Conservation (phyloP, 768 basidiomycete species). For the Sporobolomyces pararoseus region DNA sequence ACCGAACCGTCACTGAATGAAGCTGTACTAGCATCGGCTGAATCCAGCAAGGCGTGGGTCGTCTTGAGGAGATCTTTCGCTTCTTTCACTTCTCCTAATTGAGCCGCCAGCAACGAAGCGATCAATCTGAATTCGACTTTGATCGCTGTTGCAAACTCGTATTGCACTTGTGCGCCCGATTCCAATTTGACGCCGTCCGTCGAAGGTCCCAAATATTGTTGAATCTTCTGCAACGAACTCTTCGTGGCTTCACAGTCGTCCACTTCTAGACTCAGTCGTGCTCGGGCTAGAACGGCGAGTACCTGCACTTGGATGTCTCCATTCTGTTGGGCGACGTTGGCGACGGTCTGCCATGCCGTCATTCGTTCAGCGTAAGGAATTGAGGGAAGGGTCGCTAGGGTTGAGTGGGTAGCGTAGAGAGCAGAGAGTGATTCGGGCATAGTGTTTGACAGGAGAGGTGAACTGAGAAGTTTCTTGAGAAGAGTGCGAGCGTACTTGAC, state of each 20-base stretch:
- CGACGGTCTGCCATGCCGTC: constrained; percentile 5
- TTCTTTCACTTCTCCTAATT: constrained; percentile 17
- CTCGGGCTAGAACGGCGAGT: not conserved
- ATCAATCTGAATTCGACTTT: constrained; percentile 12
- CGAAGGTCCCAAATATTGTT: not conserved
- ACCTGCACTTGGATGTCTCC: not conserved
- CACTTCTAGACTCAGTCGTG: not conserved
- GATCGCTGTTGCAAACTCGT: not conserved
- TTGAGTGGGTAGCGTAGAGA: constrained; percentile 13
- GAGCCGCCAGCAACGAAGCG: constrained; percentile 9
- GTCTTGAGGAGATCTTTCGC: constrained; percentile 20
- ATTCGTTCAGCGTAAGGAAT: constrained; percentile 7
- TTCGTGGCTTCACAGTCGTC: not conserved
- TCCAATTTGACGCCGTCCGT: not conserved
- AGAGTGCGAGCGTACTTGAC: constrained; percentile 17
- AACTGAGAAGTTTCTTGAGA: constrained; percentile 7
- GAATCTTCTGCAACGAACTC: not conserved
- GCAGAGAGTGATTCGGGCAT: constrained; percentile 4
- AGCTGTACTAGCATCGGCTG: not conserved
- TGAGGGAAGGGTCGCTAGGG: constrained; percentile 1
- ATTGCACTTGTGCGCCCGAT: not conserved
- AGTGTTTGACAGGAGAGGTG: not conserved
- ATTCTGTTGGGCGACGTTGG: not conserved
- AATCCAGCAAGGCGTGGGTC: constrained; percentile 19
- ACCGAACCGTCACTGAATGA: not conserved